A percentile compares a stretch with the other conserved stretches of the same genome.
phyloP scores from a whole-genome alignment of 2,329 filamentous ascomycete genomes.

The Arthroderma sp. region DNA sequence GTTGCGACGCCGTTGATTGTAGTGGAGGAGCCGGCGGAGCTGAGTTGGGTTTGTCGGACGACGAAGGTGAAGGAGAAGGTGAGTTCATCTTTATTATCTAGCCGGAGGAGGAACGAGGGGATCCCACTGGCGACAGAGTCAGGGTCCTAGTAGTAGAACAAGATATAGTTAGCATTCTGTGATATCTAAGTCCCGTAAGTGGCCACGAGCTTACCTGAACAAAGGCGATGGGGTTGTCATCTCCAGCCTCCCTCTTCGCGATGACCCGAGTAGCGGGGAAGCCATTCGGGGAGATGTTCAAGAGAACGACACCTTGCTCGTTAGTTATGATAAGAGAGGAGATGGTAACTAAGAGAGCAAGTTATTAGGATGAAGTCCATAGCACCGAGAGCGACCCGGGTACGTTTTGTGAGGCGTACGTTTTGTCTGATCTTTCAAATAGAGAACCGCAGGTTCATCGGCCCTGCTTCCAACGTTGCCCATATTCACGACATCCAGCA shows the following conservation, averaged over 20 bases:
- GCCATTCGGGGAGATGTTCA: constrained; percentile 70
- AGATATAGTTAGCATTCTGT: constrained; percentile 3
- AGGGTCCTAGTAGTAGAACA: constrained; percentile 50
- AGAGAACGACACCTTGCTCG: constrained; percentile 59
- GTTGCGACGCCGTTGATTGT: constrained; percentile 39
- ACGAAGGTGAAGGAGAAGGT: constrained; percentile 88
- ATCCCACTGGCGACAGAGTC: constrained; percentile 37
- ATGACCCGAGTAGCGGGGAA: constrained; percentile 71
- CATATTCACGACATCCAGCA: constrained; percentile 45
- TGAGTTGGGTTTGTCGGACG: constrained; percentile 43
- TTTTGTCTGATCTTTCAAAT: constrained; percentile 81
- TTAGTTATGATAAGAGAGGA: constrained; percentile 72
- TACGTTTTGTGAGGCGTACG: constrained; percentile 44
- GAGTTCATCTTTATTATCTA: constrained; percentile 83
- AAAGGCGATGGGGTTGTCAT: constrained; percentile 71
- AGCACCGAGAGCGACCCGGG: not conserved
- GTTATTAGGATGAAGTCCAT: too few species aligned
- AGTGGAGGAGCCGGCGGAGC: constrained; percentile 37
- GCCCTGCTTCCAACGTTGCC: constrained; percentile 81
- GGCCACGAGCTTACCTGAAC: constrained; percentile 55
- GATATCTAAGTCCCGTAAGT: too few species aligned
- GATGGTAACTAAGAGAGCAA: constrained; percentile 56
- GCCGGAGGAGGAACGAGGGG: constrained; percentile 71
- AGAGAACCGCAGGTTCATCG: constrained; percentile 65
- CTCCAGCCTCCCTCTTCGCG: constrained; percentile 58